These are phyloP conservation scores for Cantharellus cinnabarinus DNA, from an alignment of 768 basidiomycete genomes.

Conservation along the genomic window DNA sequence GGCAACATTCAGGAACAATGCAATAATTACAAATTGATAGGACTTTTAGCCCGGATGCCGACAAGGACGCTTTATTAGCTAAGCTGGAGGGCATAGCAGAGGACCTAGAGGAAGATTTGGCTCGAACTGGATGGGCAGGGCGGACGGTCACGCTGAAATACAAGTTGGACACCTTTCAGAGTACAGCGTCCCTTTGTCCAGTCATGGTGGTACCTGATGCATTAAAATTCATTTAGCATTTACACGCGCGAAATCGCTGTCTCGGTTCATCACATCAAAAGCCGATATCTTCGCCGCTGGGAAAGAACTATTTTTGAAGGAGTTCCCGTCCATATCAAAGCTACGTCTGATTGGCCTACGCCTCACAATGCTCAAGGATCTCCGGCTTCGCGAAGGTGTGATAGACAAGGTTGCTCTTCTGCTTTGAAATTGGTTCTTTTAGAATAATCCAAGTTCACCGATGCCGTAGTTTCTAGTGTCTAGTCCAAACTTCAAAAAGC, in stretches of 20 bases:
- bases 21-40: slow-evolving; percentile 20
- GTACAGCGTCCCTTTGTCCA: slow-evolving; percentile 14
- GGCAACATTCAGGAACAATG: not conserved
- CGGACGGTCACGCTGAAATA: slow-evolving; percentile 82
- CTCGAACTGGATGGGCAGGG: slow-evolving; percentile 60
- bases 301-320: slow-evolving; percentile 58
- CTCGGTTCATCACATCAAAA: slow-evolving; percentile 55
- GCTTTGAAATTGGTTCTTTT: no score
- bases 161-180: slow-evolving; percentile 80
- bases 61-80: slow-evolving; percentile 43
- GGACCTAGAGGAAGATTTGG: slow-evolving; percentile 68
- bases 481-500: no score
- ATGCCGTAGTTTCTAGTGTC: no score
- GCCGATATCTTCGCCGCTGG: slow-evolving; percentile 66
- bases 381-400: slow-evolving; percentile 32
- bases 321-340: slow-evolving; percentile 39
- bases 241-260: slow-evolving; percentile 64
- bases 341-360: slow-evolving; percentile 76
- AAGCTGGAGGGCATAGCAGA: slow-evolving; percentile 67
- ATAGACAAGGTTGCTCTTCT: slow-evolving; percentile 41
- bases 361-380: slow-evolving; percentile 74
- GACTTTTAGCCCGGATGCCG: slow-evolving; percentile 50
- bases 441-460: no score
- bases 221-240: slow-evolving; percentile 27
- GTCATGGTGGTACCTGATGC: not conserved